phyloP scores from a whole-genome alignment of 225 moss, liverwort and hornwort genomes.

The Physcomitrellopsis africana region DNA sequence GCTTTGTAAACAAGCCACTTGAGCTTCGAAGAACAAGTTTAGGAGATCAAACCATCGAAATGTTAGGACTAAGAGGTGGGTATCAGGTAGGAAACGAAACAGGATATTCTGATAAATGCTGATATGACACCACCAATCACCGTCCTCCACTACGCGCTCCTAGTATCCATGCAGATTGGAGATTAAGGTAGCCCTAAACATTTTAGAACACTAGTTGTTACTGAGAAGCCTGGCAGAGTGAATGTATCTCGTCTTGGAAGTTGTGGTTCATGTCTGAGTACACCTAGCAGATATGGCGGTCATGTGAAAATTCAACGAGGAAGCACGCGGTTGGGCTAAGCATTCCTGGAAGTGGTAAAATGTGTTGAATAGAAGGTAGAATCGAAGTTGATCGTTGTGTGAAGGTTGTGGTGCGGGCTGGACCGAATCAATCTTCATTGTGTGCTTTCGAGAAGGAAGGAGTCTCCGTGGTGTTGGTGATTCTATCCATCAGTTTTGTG shows the following conservation, averaged over 20 bases:
- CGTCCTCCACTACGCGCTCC: not conserved
- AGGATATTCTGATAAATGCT: not conserved
- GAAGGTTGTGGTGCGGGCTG: not conserved
- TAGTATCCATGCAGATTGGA: rapidly evolving
- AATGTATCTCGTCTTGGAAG: not conserved
- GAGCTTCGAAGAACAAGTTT: not conserved
- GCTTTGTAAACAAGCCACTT: too few relatives aligned
- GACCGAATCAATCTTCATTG: not conserved
- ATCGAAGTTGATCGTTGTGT: not conserved
- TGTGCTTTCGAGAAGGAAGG: not conserved
- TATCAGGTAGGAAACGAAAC: not conserved
- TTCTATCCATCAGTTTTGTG: not conserved
- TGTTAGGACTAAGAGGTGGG: not conserved
- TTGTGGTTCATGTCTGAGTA: slow-evolving; percentile 1
- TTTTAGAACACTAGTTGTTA: not conserved
- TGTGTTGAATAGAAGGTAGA: slow-evolving; percentile 8
- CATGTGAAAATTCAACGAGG: too few relatives aligned
- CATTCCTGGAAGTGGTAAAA: not conserved
- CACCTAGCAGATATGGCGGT: not conserved
- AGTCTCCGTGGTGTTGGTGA: not conserved
- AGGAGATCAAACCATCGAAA: too few relatives aligned
- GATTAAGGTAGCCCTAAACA: rapidly evolving
- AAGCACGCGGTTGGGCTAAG: not conserved
- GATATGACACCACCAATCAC: not conserved
- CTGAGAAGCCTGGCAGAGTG: not conserved